Base-by-base conservation (phyloP, 192 early-diverging fungal species). In the Cetraspora pellucida region DNA sequence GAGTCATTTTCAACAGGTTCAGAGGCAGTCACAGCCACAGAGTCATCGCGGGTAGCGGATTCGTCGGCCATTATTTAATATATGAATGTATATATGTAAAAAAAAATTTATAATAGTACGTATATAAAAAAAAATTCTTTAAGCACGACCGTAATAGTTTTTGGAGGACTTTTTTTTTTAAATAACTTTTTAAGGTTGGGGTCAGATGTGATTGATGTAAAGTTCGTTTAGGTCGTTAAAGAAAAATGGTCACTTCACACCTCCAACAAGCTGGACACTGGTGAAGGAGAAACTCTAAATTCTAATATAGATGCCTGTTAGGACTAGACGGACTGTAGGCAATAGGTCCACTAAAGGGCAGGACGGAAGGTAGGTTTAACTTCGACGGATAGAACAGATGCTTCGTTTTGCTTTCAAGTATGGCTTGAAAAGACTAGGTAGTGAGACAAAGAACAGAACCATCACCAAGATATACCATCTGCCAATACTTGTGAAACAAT, bases 271-370 rank as follows among this genome's bases (percentile, higher is more conserved):
- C 50, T 17, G 19, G 6, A 25, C 14, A 58, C 72, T 57, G 27
- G 49, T 28, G 3, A n/a, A 47, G 47, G 59, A 59, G 58, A 49
- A 64, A 47, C 14, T 49, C 25, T 58, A 16, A 25, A 75, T 23
- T 61, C n/a, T 43, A 45, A 31, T 46, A 21, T 61, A 59, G 58
- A 75, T 63, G 73, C 73, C 73, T 75, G 31, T 74, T 58, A 17
- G 73, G 73, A 75, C 73, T 75, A 63, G 58, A 54, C 59, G 73
- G 73, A 75, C 73, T 75, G 58, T 58, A 75, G 73, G 73, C 44
- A 7, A 43, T 61, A 63, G 47, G 73, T 75, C 73, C 73, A 75
- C 19, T 37, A 74, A 61, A 44, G 73, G 73, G 59, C 47, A 63
- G 73, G 59, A 61, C 58, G 45, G 59, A 10, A 23, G 21, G 21